phyloP scores from a whole-genome alignment of 2,329 filamentous ascomycete species.

The Cladorrhinum sp. region DNA sequence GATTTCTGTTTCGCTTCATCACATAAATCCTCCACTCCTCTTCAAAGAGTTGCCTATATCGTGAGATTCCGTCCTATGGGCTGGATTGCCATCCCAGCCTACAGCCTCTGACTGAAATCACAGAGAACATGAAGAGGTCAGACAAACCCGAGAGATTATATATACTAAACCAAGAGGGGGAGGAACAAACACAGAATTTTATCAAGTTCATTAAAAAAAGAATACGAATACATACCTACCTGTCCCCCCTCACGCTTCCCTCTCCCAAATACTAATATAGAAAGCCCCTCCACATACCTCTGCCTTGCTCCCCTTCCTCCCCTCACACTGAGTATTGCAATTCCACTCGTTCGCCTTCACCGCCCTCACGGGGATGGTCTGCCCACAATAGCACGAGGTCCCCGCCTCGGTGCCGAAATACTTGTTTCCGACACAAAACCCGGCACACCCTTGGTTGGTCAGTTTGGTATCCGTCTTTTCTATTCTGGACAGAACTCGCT shows the following conservation, averaged over 20 bases:
- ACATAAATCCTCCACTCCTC: too few species aligned
- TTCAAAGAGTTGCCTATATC: too few species aligned
- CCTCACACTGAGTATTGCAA: background rate
- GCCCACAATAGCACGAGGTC: background rate
- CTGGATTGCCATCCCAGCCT: too few species aligned
- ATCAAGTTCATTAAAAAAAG: too few species aligned
- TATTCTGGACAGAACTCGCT: background rate
- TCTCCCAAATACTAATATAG: background rate
- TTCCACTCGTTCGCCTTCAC: background rate
- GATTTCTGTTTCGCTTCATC: too few species aligned
- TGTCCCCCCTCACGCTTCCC: background rate
- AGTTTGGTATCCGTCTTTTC: background rate
- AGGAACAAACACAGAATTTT: too few species aligned
- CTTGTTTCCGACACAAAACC: background rate
- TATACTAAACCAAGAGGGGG: too few species aligned
- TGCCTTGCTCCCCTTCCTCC: background rate
- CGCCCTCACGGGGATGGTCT: background rate
- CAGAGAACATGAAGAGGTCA: too few species aligned
- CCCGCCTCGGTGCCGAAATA: background rate
- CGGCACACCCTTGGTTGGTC: background rate
- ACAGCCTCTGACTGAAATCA: too few species aligned
- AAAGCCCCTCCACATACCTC: background rate
- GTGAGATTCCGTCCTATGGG: too few species aligned
- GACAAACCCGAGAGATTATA: too few species aligned
- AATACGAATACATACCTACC: too few species aligned